These are phyloP conservation scores for Xylaria multiplex DNA, from an alignment of 2,329 filamentous ascomycete species.

Conservation along the genomic window DNA sequence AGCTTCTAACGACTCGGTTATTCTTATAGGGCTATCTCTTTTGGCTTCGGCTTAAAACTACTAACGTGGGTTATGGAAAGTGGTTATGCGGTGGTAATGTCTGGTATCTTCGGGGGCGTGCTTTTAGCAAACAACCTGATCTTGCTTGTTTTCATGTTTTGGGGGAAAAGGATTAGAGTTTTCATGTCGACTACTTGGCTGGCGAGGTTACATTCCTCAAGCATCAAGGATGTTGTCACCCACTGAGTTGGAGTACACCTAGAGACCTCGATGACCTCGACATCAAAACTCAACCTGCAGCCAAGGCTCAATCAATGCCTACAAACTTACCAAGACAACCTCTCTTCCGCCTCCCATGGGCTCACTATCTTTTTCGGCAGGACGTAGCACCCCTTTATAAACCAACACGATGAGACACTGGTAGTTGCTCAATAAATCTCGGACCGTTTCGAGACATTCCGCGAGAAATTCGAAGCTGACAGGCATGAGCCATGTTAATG, in stretches of 20 bases:
- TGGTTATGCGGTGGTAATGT: conserved; percentile 62
- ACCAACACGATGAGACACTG: not conserved
- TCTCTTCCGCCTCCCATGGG: not conserved
- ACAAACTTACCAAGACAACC: not conserved
- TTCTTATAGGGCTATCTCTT: conserved; percentile 56
- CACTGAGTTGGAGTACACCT: conserved; percentile 37
- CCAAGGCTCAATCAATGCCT: conserved; percentile 14
- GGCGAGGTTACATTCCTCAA: conserved; percentile 55
- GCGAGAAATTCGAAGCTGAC: conserved; percentile 2
- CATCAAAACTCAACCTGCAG: conserved; percentile 16
- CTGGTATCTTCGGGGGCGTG: conserved; percentile 61
- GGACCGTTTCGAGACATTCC: conserved; percentile 7
- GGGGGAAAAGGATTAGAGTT: conserved; percentile 58
- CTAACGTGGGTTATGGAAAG: conserved; percentile 61
- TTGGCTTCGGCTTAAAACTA: conserved; percentile 62
- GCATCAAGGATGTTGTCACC: conserved; percentile 43
- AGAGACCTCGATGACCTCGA: not conserved
- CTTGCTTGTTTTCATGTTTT: conserved; percentile 61
- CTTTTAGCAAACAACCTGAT: conserved; percentile 60
- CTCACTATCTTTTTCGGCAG: not conserved
- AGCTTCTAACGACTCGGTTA: conserved; percentile 17
- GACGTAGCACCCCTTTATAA: not conserved
- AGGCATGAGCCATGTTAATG: conserved; percentile 7
- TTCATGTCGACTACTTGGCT: conserved; percentile 60
- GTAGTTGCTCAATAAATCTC: not conserved